phyloP scores from a whole-genome alignment of 2,329 filamentous ascomycete species.

The Sporothrix luriei region DNA sequence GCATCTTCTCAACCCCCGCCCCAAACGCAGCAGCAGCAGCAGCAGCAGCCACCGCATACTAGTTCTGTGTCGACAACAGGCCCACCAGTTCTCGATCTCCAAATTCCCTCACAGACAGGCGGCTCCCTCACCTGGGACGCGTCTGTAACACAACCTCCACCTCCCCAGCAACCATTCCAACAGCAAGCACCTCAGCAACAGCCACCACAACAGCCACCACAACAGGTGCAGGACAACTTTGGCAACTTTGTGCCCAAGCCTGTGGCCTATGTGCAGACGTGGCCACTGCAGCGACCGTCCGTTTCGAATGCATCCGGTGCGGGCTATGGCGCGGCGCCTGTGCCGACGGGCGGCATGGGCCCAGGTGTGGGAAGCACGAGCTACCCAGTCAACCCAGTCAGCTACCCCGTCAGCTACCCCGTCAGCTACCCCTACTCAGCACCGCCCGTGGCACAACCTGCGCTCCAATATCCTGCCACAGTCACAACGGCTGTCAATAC shows the following conservation, averaged over 20 bases:
- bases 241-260: constrained; percentile 31
- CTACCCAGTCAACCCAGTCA: constrained; percentile 32
- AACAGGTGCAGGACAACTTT: neutral
- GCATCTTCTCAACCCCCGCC: neutral
- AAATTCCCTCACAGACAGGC: constrained; percentile 38
- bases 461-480: neutral
- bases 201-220: neutral
- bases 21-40: neutral
- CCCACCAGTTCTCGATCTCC: constrained; percentile 40
- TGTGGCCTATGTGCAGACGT: constrained; percentile 32
- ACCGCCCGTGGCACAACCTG: neutral
- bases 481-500: neutral
- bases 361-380: neutral
- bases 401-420: constrained; percentile 42
- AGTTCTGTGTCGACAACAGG: neutral
- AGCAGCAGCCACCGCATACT: neutral
- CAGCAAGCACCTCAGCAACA: neutral
- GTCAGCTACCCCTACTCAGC: constrained; percentile 49
- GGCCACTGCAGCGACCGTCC: constrained; percentile 33
- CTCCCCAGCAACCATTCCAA: neutral
- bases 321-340: neutral
- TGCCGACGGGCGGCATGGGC: neutral
- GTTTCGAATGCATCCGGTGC: constrained; percentile 1
- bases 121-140: constrained; percentile 28
- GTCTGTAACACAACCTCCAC: neutral